Conservation (phyloP, 352 stramenopile species). For the Aphanomyces invadans region DNA sequence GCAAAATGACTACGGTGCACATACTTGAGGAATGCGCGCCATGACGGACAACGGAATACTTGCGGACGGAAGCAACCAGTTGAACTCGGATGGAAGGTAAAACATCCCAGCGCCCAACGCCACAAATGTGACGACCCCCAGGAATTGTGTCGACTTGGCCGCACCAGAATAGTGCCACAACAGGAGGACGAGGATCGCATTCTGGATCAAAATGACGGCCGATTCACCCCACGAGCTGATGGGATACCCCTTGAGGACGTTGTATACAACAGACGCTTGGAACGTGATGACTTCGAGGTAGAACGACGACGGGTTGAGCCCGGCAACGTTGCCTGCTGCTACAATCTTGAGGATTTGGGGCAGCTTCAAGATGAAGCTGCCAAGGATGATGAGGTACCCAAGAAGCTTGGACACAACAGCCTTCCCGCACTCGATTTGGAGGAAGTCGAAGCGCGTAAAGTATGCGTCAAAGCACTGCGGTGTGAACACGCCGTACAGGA, state of each 20-base stretch:
- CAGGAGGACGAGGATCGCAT: constrained; percentile 72
- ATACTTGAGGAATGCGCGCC: constrained; percentile 69
- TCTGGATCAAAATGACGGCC: constrained; percentile 78
- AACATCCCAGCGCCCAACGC: constrained; percentile 46
- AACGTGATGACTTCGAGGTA: constrained; percentile 85
- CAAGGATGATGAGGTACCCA: constrained; percentile 83
- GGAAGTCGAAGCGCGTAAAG: constrained; percentile 71
- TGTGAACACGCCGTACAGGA: constrained; percentile 65
- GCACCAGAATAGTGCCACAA: constrained; percentile 64
- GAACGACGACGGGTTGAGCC: constrained; percentile 76
- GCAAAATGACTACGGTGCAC: constrained; percentile 15
- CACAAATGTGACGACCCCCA: constrained; percentile 42
- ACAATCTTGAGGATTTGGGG: constrained; percentile 88
- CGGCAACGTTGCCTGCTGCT: constrained; percentile 66
- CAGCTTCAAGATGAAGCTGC: constrained; percentile 78
- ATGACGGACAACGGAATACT: constrained; percentile 72
- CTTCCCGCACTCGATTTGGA: constrained; percentile 77
- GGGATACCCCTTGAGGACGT: constrained; percentile 72
- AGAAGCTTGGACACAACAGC: constrained; percentile 73
- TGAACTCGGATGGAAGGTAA: constrained; percentile 56
- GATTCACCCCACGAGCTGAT: constrained; percentile 83
- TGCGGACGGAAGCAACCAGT: constrained; percentile 65
- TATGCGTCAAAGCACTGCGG: constrained; percentile 75
- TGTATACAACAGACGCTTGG: constrained; percentile 76
- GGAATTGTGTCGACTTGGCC: constrained; percentile 36